Evolutionary conservation across 2,329 filamentous ascomycete species (phyloP).

Genomic region (Claviceps digitariae): DNA sequence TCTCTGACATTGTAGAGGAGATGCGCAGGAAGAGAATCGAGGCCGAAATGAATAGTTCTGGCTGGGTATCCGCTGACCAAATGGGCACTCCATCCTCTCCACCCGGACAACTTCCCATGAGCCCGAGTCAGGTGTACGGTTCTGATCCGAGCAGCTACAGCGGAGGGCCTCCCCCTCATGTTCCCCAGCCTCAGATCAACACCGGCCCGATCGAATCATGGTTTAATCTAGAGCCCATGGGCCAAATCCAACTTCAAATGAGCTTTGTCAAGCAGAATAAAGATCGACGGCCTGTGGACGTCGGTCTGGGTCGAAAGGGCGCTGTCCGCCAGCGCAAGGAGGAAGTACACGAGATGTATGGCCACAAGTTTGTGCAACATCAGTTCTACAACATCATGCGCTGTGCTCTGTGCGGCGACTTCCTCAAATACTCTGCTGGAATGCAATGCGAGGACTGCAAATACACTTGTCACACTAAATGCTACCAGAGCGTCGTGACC

Average conservation of each 20-base stretch:
- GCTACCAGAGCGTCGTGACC: constrained; percentile 90
- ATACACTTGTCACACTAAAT: constrained; percentile 97
- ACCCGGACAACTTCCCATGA: constrained; percentile 44
- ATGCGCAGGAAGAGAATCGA: constrained; percentile 96
- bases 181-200: constrained; percentile 35
- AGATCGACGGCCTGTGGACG: constrained; percentile 68
- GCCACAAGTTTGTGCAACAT: constrained; percentile 96
- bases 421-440: constrained; percentile 94
- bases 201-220: constrained; percentile 70
- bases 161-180: constrained; percentile 15
- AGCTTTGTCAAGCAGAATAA: constrained; percentile 86
- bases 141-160: constrained; percentile 14
- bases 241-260: constrained; percentile 80
- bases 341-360: constrained; percentile 96
- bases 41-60: constrained; percentile 82
- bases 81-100: constrained; percentile 53
- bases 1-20: constrained; percentile 95
- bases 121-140: constrained; percentile 24
- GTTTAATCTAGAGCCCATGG: constrained; percentile 93
- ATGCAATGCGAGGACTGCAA: constrained; percentile 99
- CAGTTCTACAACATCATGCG: constrained; percentile 99
- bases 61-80: constrained; percentile 94
- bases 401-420: constrained; percentile 92
- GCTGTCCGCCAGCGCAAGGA: constrained; percentile 96
- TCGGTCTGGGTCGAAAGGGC: constrained; percentile 86